phyloP scores from a whole-genome alignment of 1,284 basidiomycete species.

The Cutaneotrichosporon sp. region DNA sequence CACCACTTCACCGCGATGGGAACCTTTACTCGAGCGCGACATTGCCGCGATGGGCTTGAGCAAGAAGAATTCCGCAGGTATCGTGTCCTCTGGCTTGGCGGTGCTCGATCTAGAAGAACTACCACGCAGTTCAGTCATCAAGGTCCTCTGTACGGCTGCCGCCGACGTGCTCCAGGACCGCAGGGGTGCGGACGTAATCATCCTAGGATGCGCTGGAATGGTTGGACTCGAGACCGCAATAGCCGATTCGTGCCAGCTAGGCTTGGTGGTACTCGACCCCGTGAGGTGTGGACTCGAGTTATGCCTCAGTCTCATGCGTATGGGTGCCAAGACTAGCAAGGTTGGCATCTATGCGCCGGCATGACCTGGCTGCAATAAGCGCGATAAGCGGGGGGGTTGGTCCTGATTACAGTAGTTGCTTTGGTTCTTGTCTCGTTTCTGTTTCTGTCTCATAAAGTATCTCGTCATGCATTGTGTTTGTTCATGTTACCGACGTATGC shows the following conservation, averaged over 20 bases:
- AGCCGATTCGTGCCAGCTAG: conserved; percentile 32
- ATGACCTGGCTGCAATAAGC: neutral
- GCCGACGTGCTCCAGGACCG: conserved; percentile 37
- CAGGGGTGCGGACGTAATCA: conserved; percentile 53
- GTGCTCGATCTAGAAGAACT: conserved; percentile 56
- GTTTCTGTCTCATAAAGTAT: neutral
- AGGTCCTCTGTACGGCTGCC: conserved; percentile 47
- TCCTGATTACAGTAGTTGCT: too few species aligned
- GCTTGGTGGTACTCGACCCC: conserved; percentile 56
- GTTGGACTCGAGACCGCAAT: conserved; percentile 56
- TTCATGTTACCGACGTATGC: neutral
- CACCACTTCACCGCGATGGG: conserved; percentile 58
- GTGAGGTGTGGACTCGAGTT: conserved; percentile 51
- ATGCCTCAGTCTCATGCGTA: conserved; percentile 31
- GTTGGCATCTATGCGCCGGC: conserved; percentile 29
- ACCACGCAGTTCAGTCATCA: conserved; percentile 49
- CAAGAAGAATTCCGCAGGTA: conserved; percentile 52
- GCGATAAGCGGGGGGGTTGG: neutral
- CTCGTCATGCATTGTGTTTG: neutral
- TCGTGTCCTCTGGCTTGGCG: conserved; percentile 55
- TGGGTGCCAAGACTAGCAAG: conserved; percentile 36
- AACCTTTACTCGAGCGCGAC: conserved; percentile 53
- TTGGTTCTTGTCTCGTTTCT: neutral
- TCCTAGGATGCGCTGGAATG: conserved; percentile 60
- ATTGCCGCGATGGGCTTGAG: conserved; percentile 43